Conservation (phyloP, 139 green algal genomes). For the Chlamydomonas schloesseri region DNA sequence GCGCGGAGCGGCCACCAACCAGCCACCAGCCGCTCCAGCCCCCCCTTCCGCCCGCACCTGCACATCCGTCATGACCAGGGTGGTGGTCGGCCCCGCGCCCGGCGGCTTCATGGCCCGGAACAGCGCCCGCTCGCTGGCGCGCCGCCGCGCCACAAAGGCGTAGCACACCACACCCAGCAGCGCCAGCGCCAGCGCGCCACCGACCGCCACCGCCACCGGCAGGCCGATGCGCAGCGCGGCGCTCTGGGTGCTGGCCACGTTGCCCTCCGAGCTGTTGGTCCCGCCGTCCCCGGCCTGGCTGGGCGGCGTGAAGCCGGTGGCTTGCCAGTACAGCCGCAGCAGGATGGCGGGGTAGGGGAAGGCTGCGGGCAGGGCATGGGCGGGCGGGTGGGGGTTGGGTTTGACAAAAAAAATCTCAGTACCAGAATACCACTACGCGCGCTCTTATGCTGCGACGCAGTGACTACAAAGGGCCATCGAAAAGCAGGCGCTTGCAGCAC, state of each 20-base stretch:
- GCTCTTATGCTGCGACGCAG: too few species aligned
- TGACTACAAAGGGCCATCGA: too few species aligned
- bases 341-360: slow-evolving; percentile 27
- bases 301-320: not conserved
- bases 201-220: not conserved
- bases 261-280: too few species aligned
- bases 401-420: too few species aligned
- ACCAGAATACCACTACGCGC: too few species aligned
- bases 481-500: too few species aligned
- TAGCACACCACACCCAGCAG: not conserved
- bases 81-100: slow-evolving; percentile 1
- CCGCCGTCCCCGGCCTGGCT: too few species aligned
- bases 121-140: not conserved
- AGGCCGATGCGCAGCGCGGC: too few species aligned
- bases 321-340: not conserved
- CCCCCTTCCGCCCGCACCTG: slow-evolving; percentile 5
- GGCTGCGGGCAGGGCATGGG: not conserved
- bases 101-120: not conserved
- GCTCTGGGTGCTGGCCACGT: not conserved
- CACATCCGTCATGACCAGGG: slow-evolving; percentile 34
- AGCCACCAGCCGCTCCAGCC: too few species aligned
- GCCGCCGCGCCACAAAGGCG: not conserved
- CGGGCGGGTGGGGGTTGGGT: too few species aligned
- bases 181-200: not conserved
- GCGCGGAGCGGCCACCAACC: too few species aligned